Percentiles rank a stretch among this genome's conserved stretches.
Evolutionary conservation across 1,284 basidiomycete species (phyloP).

Genomic region (Pterulicium gracile): DNA sequence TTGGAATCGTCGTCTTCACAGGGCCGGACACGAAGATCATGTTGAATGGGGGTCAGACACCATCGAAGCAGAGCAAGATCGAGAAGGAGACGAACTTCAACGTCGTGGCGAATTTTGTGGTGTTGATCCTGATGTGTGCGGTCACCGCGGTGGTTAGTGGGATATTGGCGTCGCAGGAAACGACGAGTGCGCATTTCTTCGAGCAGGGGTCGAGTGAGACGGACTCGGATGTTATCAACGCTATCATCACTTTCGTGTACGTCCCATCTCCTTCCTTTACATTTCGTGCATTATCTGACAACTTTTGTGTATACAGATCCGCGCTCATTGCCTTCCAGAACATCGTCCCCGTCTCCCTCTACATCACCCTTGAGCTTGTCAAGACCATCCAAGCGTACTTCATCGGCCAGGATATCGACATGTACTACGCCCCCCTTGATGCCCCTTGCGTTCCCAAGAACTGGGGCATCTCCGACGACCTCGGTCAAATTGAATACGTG

Average conservation of each 20-base stretch:
- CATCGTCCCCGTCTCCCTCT: constrained; percentile 93
- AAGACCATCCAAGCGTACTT: constrained; percentile 97
- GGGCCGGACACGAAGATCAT: constrained; percentile 97
- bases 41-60: constrained; percentile 88
- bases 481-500: constrained; percentile 96
- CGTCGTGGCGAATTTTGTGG: constrained; percentile 86
- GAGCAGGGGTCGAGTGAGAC: constrained; percentile 60
- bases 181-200: constrained; percentile 68
- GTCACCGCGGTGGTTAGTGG: constrained; percentile 70
- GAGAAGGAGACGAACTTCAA: constrained; percentile 99
- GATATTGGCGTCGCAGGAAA: constrained; percentile 46
- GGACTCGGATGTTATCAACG: constrained; percentile 58
- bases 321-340: constrained; percentile 95
- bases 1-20: constrained; percentile 91
- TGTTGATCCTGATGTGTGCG: constrained; percentile 74
- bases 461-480: constrained; percentile 97
- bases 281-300: constrained; percentile 6
- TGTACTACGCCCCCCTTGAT: constrained; percentile 89
- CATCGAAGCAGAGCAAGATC: constrained; percentile 92
- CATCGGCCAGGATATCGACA: constrained; percentile 94
- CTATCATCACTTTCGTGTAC: constrained; percentile 84
- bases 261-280: constrained; percentile 20
- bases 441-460: constrained; percentile 91
- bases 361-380: constrained; percentile 97
- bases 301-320: constrained; percentile 33